Percentiles rank a stretch among this genome's conserved stretches.
Conservation (phyloP, 768 basidiomycete genomes). For the Austroboletus eburneus region DNA sequence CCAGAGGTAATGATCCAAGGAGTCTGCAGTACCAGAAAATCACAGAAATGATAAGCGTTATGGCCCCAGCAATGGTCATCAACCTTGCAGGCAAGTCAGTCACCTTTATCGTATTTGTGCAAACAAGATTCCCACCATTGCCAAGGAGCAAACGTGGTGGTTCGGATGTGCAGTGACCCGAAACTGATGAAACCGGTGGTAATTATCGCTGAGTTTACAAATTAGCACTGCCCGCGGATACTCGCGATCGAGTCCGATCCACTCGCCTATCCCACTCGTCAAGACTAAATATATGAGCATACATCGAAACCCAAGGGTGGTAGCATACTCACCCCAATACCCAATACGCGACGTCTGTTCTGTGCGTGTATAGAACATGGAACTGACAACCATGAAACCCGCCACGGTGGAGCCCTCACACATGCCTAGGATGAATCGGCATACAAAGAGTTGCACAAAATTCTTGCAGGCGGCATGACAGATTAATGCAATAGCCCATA, state of each 20-base stretch:
- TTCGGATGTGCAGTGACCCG: no score
- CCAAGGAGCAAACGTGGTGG: no score
- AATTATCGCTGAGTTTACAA: no score
- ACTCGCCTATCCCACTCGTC: slow-evolving; percentile 69
- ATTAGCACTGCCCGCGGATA: slow-evolving; percentile 9
- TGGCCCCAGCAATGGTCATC: no score
- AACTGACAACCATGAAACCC: slow-evolving; percentile 71
- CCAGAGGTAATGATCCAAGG: no score
- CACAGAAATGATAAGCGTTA: no score
- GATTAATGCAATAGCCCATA: slow-evolving; percentile 60
- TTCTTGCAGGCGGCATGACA: slow-evolving; percentile 68
- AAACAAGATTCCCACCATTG: no score
- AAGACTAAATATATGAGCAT: slow-evolving; percentile 40
- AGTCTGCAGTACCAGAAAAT: no score
- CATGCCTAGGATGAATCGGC: slow-evolving; percentile 62
- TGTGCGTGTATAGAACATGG: slow-evolving; percentile 73
- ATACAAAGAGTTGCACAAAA: slow-evolving; percentile 60
- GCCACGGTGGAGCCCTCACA: slow-evolving; percentile 72
- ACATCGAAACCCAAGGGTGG: neutral
- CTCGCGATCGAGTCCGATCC: neutral
- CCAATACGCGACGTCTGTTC: slow-evolving; percentile 69
- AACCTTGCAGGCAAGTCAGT: no score
- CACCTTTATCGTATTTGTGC: no score
- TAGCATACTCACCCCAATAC: slow-evolving; percentile 65
- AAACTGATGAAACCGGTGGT: no score